Conservation (phyloP, 768 basidiomycete species). For the Ramaria sp. region DNA sequence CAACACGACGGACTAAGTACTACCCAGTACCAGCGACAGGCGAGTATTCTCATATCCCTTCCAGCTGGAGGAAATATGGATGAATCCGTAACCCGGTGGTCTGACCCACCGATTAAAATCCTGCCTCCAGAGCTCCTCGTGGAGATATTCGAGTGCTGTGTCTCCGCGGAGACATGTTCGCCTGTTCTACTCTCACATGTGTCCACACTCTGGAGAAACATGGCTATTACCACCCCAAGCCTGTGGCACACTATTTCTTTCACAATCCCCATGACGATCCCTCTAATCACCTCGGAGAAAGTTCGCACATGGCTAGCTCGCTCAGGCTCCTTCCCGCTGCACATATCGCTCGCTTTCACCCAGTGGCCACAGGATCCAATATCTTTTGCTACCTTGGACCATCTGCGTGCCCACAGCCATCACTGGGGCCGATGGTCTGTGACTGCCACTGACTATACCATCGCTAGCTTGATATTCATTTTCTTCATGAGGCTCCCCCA, state of each 20-base stretch:
- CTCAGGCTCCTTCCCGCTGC: slow-evolving; percentile 44
- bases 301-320: slow-evolving; percentile 43
- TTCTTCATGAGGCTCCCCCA: background rate
- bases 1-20: too few species aligned
- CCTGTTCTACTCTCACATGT: slow-evolving; percentile 43
- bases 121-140: slow-evolving; percentile 55
- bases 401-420: slow-evolving; percentile 41
- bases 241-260: slow-evolving; percentile 53
- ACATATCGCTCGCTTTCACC: slow-evolving; percentile 39
- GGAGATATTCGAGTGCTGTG: slow-evolving; percentile 42
- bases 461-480: slow-evolving; percentile 8
- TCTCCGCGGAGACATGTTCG: slow-evolving; percentile 32
- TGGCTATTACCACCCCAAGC: slow-evolving; percentile 42
- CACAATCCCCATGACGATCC: slow-evolving; percentile 27
- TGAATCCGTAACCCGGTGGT: background rate
- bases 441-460: slow-evolving; percentile 10
- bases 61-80: too few species aligned
- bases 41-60: too few species aligned
- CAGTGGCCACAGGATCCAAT: slow-evolving; percentile 31
- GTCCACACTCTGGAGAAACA: slow-evolving; percentile 47
- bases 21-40: too few species aligned
- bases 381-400: slow-evolving; percentile 50
- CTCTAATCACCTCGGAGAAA: slow-evolving; percentile 33
- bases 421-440: slow-evolving; percentile 39
- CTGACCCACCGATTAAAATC: slow-evolving; percentile 13